Conservation (phyloP, 495 filamentous ascomycete genomes). For the Neurospora sp. region DNA sequence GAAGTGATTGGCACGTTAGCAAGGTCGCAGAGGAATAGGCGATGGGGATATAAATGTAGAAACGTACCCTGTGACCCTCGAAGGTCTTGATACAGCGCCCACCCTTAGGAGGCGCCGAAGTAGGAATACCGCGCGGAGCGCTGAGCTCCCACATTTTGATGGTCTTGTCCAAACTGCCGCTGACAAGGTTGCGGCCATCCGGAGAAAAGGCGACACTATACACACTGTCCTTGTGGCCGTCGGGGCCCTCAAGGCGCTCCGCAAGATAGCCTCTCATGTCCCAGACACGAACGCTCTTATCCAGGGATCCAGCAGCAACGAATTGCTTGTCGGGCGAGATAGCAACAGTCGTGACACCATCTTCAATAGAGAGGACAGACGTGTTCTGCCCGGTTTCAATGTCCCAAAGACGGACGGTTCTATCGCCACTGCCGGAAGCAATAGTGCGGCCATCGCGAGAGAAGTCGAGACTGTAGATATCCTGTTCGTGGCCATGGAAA, state of each 20-base stretch:
- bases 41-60: not conserved
- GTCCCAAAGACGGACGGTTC: constrained; percentile 85
- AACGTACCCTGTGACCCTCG: constrained; percentile 76
- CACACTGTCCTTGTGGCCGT: constrained; percentile 87
- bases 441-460: constrained; percentile 79
- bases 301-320: constrained; percentile 78
- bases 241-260: constrained; percentile 73
- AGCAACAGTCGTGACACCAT: constrained; percentile 84
- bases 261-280: constrained; percentile 73
- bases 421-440: constrained; percentile 79
- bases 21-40: not conserved
- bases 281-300: constrained; percentile 88
- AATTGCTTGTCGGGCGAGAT: constrained; percentile 83
- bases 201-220: constrained; percentile 88
- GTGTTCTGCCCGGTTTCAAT: constrained; percentile 64
- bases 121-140: constrained; percentile 51
- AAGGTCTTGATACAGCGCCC: constrained; percentile 82
- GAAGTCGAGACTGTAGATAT: constrained; percentile 90
- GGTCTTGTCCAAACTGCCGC: constrained; percentile 83
- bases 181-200: constrained; percentile 77
- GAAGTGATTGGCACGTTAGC: not conserved
- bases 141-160: constrained; percentile 93
- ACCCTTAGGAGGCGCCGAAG: constrained; percentile 47
- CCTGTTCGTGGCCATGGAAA: constrained; percentile 80
- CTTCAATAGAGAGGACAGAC: constrained; percentile 73